Conservation (phyloP, 1,139 yeast species). For the Pichia sp. region DNA sequence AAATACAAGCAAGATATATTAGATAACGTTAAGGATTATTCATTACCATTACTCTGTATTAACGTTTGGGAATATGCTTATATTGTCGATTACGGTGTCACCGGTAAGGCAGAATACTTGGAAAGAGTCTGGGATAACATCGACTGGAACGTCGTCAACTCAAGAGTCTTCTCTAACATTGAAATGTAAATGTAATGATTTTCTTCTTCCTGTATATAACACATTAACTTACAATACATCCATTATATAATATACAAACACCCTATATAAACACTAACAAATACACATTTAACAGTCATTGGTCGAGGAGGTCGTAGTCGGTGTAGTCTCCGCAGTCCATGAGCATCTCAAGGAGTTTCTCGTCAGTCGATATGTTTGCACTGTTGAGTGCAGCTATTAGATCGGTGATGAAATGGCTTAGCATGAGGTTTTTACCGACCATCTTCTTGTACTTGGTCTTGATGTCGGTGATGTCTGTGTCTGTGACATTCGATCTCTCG, state of each 20-base stretch:
- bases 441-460: slow-evolving; percentile 18
- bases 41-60: slow-evolving; percentile 75
- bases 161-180: slow-evolving; percentile 43
- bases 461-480: slow-evolving; percentile 6
- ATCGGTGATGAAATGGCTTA: slow-evolving; percentile 34
- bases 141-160: slow-evolving; percentile 84
- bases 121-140: slow-evolving; percentile 75
- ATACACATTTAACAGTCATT: too few species aligned
- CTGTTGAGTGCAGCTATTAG: slow-evolving; percentile 32
- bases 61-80: slow-evolving; percentile 91
- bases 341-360: slow-evolving; percentile 30
- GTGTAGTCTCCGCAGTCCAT: slow-evolving; percentile 33
- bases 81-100: slow-evolving; percentile 77
- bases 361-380: slow-evolving; percentile 30
- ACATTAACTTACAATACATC: neutral
- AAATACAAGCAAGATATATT: slow-evolving; percentile 46
- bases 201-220: slow-evolving; percentile 1
- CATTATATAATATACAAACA: neutral
- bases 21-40: slow-evolving; percentile 56
- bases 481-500: neutral
- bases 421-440: slow-evolving; percentile 24
- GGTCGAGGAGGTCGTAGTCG: slow-evolving; percentile 25
- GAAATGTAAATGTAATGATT: slow-evolving; percentile 10
- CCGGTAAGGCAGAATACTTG: slow-evolving; percentile 72
- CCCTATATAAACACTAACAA: too few species aligned